Base-by-base conservation (phyloP, 2,329 filamentous ascomycete genomes). In the Neopestalotiopsis clavispora region DNA sequence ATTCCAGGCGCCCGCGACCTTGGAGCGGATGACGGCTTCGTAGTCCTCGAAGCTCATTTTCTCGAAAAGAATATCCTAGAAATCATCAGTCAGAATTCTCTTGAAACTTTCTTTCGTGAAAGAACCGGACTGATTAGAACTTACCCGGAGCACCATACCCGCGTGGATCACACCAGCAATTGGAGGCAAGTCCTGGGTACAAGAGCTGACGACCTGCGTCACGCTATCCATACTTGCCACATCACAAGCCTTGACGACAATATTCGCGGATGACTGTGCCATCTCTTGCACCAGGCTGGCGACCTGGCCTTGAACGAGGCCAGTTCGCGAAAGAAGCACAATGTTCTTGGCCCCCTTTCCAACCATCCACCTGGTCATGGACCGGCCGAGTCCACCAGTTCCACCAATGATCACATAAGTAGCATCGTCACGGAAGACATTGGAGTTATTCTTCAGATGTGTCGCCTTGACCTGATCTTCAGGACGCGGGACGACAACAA, bases 1-100 rank as follows among this genome's bases (percentile, higher is more conserved):
- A 74, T 89, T 89, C 82, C 84, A 86, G 1, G 84, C 84, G 6
- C 85, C 86, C 5, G 82, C 77, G 0, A 87, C 83, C 74, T 89
- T 90, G 71, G 84, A 83, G 45, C 81, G 78, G 42, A 86, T 80
- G 40, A 86, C 84, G 2, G 78, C 75, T 12, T 77, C 78, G 71
- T 84, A 89, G 34, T 87, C 81, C 0, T 80, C 75, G 70, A 80
- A 81, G 0, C 79, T 81, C 86, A 89, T 89, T 66, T 86, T 85
- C 72, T 87, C 84, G 56, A 84, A 86, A 0, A 87, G 76, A 4
- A 84, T 80, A 67, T 87, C 85, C 76, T 78, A 62, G 1, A 20
- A 30, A 1, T 14, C 1, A 9, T 59, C 14, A 59, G 56, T 59
- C 23, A 59, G 23, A 13, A 32, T 1, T 0, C 6, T 4, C 14